Percentiles rank a stretch among this genome's conserved stretches.
Conservation (phyloP, 2,329 filamentous ascomycete genomes). For the Ustilaginoidea virens region DNA sequence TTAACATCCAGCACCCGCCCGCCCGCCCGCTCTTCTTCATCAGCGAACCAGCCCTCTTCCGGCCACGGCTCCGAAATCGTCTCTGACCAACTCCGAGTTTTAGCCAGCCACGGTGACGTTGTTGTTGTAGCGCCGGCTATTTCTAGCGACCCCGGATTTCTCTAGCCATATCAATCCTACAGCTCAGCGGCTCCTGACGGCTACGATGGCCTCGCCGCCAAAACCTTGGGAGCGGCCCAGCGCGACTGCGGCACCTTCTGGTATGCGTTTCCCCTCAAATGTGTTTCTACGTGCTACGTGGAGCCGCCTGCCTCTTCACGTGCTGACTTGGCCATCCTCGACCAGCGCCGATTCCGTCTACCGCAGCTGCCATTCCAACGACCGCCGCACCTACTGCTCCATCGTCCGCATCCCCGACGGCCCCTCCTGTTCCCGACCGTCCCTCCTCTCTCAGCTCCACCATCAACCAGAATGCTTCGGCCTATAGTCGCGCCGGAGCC, state of each 20-base stretch:
- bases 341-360: slow-evolving; percentile 17
- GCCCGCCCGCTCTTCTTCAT: too few species aligned
- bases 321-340: slow-evolving; percentile 14
- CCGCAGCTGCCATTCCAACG: slow-evolving; percentile 19
- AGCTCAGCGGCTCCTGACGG: too few species aligned
- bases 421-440: slow-evolving; percentile 64
- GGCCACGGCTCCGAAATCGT: too few species aligned
- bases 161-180: too few species aligned
- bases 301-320: slow-evolving; percentile 7
- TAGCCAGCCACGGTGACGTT: too few species aligned
- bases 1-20: too few species aligned
- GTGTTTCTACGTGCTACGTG: slow-evolving; percentile 1
- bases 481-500: slow-evolving; percentile 46
- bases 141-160: too few species aligned
- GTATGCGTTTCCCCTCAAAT: slow-evolving; percentile 22
- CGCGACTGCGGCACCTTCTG: slow-evolving; percentile 30
- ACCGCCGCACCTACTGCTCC: slow-evolving; percentile 24
- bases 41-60: too few species aligned
- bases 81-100: too few species aligned
- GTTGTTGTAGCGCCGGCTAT: too few species aligned
- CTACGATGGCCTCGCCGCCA: slow-evolving; percentile 61
- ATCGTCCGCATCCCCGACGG: slow-evolving; percentile 25
- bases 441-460: slow-evolving; percentile 64
- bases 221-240: slow-evolving; percentile 92
- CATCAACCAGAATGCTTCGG: slow-evolving; percentile 77